These are phyloP conservation scores for Aspergillus vadensis DNA, from an alignment of 2,329 filamentous ascomycete genomes.

Conservation along the genomic window DNA sequence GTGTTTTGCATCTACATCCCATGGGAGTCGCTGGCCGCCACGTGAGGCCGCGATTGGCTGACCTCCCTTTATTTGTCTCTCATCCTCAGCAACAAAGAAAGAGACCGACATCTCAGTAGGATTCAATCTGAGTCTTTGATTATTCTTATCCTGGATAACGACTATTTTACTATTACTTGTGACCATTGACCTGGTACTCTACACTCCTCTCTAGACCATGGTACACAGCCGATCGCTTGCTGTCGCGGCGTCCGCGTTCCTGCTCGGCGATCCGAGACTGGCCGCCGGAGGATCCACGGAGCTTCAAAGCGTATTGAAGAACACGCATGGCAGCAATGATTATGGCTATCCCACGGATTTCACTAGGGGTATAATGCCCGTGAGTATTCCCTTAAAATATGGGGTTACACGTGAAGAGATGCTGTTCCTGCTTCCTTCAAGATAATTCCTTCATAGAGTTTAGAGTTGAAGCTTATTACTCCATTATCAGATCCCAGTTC, in stretches of 20 bases:
- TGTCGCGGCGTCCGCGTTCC: slow-evolving; percentile 24
- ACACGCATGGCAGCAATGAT: slow-evolving; percentile 54
- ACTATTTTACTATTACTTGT: neutral
- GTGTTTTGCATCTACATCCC: neutral
- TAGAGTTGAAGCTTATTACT: neutral
- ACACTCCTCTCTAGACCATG: slow-evolving; percentile 6
- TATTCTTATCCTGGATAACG: neutral
- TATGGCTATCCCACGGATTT: slow-evolving; percentile 65
- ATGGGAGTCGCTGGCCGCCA: slow-evolving; percentile 6
- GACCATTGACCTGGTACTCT: neutral
- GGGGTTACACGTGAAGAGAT: too few species aligned
- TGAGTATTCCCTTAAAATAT: slow-evolving; percentile 31
- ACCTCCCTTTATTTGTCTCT: neutral
- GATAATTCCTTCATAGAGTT: too few species aligned
- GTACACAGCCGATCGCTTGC: slow-evolving; percentile 17
- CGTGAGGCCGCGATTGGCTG: slow-evolving; percentile 23
- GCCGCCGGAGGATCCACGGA: slow-evolving; percentile 43
- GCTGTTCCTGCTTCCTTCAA: too few species aligned
- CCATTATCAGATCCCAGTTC: slow-evolving; percentile 40
- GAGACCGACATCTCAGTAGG: too few species aligned
- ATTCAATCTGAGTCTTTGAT: too few species aligned
- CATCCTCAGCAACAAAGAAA: neutral
- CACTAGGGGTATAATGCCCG: slow-evolving; percentile 61
- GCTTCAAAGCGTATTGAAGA: slow-evolving; percentile 58
- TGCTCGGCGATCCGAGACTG: slow-evolving; percentile 26